These are phyloP conservation scores for Tetrapisispora pingtungensis DNA, from an alignment of 805 yeast genomes.

Conservation along the genomic window DNA sequence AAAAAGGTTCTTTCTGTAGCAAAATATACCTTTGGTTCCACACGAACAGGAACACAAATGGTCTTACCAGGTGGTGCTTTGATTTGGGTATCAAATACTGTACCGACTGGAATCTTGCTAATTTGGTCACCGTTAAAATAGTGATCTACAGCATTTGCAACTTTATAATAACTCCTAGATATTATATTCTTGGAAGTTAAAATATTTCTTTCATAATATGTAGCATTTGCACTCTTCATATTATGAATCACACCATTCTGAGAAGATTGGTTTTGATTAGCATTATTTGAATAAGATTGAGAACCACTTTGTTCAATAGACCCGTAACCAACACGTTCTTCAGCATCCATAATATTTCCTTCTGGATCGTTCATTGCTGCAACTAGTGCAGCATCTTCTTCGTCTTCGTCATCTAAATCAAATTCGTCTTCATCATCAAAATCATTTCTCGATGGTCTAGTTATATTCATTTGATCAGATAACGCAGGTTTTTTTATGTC, in stretches of 20 bases:
- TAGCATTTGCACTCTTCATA: slow-evolving; percentile 22
- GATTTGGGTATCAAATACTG: slow-evolving; percentile 47
- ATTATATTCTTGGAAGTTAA: slow-evolving; percentile 14
- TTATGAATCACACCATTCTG: neutral
- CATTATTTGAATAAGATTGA: neutral
- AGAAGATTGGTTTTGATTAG: neutral
- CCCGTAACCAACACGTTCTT: slow-evolving; percentile 53
- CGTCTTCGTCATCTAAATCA: slow-evolving; percentile 29
- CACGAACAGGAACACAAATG: slow-evolving; percentile 87
- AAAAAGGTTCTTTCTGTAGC: slow-evolving; percentile 94
- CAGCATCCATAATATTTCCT: slow-evolving; percentile 60
- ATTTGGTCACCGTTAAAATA: slow-evolving; percentile 42
- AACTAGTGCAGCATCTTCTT: slow-evolving; percentile 25
- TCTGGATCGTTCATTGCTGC: slow-evolving; percentile 27
- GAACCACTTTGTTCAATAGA: slow-evolving; percentile 12
- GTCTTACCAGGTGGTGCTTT: slow-evolving; percentile 80
- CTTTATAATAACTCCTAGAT: slow-evolving; percentile 15
- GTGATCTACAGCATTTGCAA: slow-evolving; percentile 29
- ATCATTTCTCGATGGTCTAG: slow-evolving; percentile 24
- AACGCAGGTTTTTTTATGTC: slow-evolving; percentile 83
- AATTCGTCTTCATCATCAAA: slow-evolving; percentile 25
- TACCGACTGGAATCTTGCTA: slow-evolving; percentile 53
- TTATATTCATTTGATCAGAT: slow-evolving; percentile 36
- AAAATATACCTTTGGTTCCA: slow-evolving; percentile 97
- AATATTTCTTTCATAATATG: slow-evolving; percentile 21